Base-by-base conservation (phyloP, 495 filamentous ascomycete species). In the Aspergillus haitiensis region DNA sequence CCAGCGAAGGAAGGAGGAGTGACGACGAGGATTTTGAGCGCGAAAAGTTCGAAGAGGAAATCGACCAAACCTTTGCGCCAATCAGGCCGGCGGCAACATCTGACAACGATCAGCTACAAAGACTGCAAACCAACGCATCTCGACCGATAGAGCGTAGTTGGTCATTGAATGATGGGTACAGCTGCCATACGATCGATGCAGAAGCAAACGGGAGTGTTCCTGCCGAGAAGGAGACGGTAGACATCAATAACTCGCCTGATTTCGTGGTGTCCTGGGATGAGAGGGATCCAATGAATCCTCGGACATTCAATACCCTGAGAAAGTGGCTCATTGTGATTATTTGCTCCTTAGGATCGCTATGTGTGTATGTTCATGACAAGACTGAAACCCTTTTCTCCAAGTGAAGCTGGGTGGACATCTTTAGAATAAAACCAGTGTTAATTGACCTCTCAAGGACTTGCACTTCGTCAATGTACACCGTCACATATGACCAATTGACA, bases 381-480 rank as follows among this genome's bases (percentile, higher is more conserved):
- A 27, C 21, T 33, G 40, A 9, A 15, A 16, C 44, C 0, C 3
- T 27, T 27, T 27, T 27, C 21, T 27, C 21, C 21, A 27, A 27
- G 21, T 27, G 3, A 27, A 27, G 1, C 21, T 1, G 21, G 21
- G 21, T 1, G 21, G 39, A 64, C 55, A n/a, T 45, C 45, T 62
- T 48, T 55, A 37, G 48, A 27, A 27, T 27, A 27, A 27, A 3
- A 27, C 21, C 21, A 27, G 3, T 27, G 21, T 27, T 27, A 27
- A 27, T 27, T 27, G 21, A 35, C 55, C 10, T 16, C 40, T 55
- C 11, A 67, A 93, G 90, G 51, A 97, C 93, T 6, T 93, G 90
- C 70, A 84, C 91, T 2, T 93, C 89, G 18, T 93, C 92, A 1
- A 86, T 96, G 66, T 97, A 98, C 68, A 93, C 92, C 3, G 84